Evolutionary conservation across 352 stramenopile genomes (phyloP).

Genomic region (Globisporangium sylvaticum): DNA sequence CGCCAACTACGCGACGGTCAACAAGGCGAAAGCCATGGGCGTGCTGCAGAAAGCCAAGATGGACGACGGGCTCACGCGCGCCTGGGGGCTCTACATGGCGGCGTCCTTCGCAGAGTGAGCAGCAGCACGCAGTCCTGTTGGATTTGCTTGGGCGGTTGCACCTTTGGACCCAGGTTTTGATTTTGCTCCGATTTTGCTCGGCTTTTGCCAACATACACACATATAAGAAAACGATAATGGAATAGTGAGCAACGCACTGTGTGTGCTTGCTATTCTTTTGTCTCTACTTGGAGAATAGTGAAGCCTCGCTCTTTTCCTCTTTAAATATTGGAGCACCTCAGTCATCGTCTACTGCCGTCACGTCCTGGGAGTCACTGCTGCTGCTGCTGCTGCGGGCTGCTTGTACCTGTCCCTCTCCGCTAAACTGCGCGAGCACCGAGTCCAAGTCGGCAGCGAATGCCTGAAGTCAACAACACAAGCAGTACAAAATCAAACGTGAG

Average conservation of each 20-base stretch:
- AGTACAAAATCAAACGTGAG: neutral
- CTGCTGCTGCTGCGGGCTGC: neutral
- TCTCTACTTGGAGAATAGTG: neutral
- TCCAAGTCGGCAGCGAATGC: constrained; percentile 43
- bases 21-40: constrained; percentile 36
- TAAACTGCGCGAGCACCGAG: constrained; percentile 48
- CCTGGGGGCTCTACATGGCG: constrained; percentile 75
- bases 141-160: neutral
- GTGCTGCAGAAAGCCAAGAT: constrained; percentile 56
- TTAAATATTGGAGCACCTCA: neutral
- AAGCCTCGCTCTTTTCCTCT: neutral
- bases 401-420: neutral
- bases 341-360: neutral
- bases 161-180: neutral
- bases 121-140: neutral
- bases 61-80: constrained; percentile 65
- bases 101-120: constrained; percentile 32
- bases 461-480: constrained; percentile 14
- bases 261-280: neutral
- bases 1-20: constrained; percentile 64
- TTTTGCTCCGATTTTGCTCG: neutral
- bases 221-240: neutral
- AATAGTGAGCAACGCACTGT: neutral
- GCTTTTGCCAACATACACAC: neutral
- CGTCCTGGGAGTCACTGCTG: neutral